Evolutionary conservation across 202 grass and related monocot species (phyloP).

Genomic region (Digitaria exilis): DNA sequence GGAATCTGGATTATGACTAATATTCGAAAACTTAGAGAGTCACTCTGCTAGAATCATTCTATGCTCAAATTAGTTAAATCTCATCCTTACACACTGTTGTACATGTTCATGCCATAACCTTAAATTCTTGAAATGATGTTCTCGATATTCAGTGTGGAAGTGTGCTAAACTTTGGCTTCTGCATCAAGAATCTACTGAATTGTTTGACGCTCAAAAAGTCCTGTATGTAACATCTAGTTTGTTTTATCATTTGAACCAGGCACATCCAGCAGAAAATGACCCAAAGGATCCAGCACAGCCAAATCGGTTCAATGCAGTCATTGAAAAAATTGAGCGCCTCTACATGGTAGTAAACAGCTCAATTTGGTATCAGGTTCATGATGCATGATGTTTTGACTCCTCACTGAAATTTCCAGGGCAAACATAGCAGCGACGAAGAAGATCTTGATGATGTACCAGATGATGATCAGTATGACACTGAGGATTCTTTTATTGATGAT

Average conservation of each 20-base stretch:
- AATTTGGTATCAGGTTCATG: not conserved
- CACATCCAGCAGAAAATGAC: conserved; percentile 68
- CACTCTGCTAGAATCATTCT: not conserved
- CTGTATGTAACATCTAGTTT: conserved; percentile 27
- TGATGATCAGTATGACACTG: conserved; percentile 98
- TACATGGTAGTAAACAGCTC: conserved; percentile 76
- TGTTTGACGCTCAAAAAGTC: not conserved
- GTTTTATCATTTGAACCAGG: conserved; percentile 46
- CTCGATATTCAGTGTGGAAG: not conserved
- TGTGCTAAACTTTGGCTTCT: conserved; percentile 5
- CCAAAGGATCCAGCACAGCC: conserved; percentile 65
- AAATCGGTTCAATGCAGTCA: conserved; percentile 94
- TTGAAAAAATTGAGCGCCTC: conserved; percentile 98
- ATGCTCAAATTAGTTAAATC: not conserved
- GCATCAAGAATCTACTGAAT: not conserved
- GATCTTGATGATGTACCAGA: conserved; percentile 84
- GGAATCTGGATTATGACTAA: not conserved
- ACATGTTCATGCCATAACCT: not conserved
- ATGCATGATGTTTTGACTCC: conserved; percentile 36
- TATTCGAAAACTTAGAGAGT: not conserved
- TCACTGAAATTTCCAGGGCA: conserved; percentile 61
- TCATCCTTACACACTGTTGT: not conserved
- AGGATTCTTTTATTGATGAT: conserved; percentile 99
- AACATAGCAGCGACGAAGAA: conserved; percentile 98
- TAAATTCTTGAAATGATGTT: not conserved